Percentiles rank a stretch among this genome's conserved stretches.
phyloP scores from a whole-genome alignment of 768 basidiomycete genomes.

The Tricholoma furcatifolium region DNA sequence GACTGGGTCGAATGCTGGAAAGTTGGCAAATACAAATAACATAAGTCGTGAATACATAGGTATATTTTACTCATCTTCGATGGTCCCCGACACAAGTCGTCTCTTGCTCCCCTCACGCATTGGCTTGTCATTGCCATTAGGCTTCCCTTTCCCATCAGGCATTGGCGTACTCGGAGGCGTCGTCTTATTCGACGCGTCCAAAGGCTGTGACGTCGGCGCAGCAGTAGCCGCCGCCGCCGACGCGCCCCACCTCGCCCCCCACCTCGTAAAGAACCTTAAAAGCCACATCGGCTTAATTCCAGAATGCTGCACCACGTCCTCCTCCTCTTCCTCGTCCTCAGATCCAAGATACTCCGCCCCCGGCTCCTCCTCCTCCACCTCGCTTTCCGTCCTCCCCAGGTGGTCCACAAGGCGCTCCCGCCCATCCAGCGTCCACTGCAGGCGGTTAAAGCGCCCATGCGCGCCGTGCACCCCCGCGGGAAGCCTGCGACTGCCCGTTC shows the following conservation, averaged over 20 bases:
- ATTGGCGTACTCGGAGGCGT: conserved; percentile 1
- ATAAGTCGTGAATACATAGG: too few species aligned
- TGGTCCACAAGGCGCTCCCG: conserved; percentile 60
- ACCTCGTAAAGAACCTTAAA: conserved; percentile 72
- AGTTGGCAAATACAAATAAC: too few species aligned
- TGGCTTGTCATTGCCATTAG: background rate
- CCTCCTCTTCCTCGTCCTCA: conserved; percentile 50
- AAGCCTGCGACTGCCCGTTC: conserved; percentile 50
- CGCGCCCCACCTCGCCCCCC: conserved; percentile 62
- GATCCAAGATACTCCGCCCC: conserved; percentile 24
- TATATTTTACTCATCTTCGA: conserved; percentile 1
- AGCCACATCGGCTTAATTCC: conserved; percentile 76
- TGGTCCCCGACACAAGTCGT: background rate
- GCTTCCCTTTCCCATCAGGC: background rate
- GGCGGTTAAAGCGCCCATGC: conserved; percentile 57
- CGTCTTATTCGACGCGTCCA: conserved; percentile 2
- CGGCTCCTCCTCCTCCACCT: conserved; percentile 67
- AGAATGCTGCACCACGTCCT: conserved; percentile 56
- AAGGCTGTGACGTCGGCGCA: conserved; percentile 7
- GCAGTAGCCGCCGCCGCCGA: conserved; percentile 30
- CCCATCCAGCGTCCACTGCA: conserved; percentile 74
- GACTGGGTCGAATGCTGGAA: too few species aligned
- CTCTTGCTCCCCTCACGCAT: background rate
- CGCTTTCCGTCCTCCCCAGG: conserved; percentile 71
- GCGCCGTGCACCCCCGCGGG: conserved; percentile 52